Evolutionary conservation across 306 rosid species (phyloP).

Genomic region (Corylus americana): DNA sequence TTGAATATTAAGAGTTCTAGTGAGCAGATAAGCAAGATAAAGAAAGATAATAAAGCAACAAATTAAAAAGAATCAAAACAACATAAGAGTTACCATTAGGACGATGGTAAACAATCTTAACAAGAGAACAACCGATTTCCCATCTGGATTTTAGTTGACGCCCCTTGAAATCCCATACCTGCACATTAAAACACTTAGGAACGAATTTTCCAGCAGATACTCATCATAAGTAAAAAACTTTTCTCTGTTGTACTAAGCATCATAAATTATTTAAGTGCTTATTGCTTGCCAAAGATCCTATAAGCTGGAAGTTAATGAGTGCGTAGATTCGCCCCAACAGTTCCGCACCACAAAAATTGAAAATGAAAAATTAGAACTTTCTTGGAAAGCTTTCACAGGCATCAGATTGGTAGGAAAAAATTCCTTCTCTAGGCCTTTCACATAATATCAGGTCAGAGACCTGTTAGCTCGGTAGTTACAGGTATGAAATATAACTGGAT

Average conservation of each 20-base stretch:
- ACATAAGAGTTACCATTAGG: slow-evolving; percentile 56
- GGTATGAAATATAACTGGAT: not conserved
- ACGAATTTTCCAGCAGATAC: slow-evolving; percentile 22
- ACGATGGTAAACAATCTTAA: slow-evolving; percentile 80
- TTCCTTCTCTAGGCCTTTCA: not conserved
- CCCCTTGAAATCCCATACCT: slow-evolving; percentile 95
- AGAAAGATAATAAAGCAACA: slow-evolving; percentile 12
- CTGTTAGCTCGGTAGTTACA: not conserved
- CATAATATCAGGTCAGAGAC: not conserved
- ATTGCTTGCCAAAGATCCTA: not conserved
- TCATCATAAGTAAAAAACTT: not conserved
- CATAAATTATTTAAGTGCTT: not conserved
- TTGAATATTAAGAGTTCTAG: slow-evolving; percentile 12
- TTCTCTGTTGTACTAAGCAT: not conserved
- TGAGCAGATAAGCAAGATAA: slow-evolving; percentile 4
- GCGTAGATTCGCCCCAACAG: not conserved
- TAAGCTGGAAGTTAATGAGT: not conserved
- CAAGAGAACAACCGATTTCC: slow-evolving; percentile 73
- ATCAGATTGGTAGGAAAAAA: not conserved
- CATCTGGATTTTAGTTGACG: slow-evolving; percentile 65
- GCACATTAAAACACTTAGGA: slow-evolving; percentile 22
- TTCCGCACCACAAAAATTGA: not conserved
- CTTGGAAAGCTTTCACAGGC: not conserved
- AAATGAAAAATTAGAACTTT: not conserved
- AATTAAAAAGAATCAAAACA: not conserved